Base-by-base conservation (phyloP, 352 stramenopile genomes). In the Globisporangium polare region DNA sequence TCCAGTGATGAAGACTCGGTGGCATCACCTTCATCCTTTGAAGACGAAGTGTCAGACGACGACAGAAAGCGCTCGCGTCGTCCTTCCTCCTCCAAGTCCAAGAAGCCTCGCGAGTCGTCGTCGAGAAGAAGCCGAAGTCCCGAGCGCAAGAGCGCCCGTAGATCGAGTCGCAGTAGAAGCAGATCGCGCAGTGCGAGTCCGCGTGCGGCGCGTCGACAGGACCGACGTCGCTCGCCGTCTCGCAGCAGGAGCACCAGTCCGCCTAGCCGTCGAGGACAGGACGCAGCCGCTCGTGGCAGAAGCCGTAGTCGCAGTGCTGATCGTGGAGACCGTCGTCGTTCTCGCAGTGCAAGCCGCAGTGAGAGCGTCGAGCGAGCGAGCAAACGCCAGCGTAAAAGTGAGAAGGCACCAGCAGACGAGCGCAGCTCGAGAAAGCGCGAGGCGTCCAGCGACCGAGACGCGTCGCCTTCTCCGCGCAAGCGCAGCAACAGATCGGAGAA, bases 261-360 rank as follows among this genome's bases (percentile, higher is more conserved):
- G 7, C 18, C 20, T 43, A 26, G 41, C 50, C 29, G 54, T 57
- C 31, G 69, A 13, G 18, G 47, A 61, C 26, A 31, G 10, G 43
- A 45, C 17, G 24, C 29, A 20, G 8, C 27, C 53, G 53, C 5
- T 18, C 27, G 58, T 20, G 22, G n/a, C 27, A 75, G 58, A 18
- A 61, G 68, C 41, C 68, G 75, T 15, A 78, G 67, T 61, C 68
- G 46, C 5, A 78, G 62, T 56, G 45, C 68, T 26, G 31, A 60
- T 55, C 33, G 45, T 33, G 8, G 42, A n/a, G 26, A 27, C 4
- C 63, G 57, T 60, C 50, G 49, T 58, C 58, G 58, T 9, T 24
- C 54, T 8, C 54, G 62, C 17, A 68, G 61, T 39, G 22, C 45
- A 12, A 72, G 68, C 54, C 67, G 67, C 12, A 74, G 61, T 35